Evolutionary conservation across 805 yeast genomes (phyloP).

Genomic region (Kluyveromyces starmeri): DNA sequence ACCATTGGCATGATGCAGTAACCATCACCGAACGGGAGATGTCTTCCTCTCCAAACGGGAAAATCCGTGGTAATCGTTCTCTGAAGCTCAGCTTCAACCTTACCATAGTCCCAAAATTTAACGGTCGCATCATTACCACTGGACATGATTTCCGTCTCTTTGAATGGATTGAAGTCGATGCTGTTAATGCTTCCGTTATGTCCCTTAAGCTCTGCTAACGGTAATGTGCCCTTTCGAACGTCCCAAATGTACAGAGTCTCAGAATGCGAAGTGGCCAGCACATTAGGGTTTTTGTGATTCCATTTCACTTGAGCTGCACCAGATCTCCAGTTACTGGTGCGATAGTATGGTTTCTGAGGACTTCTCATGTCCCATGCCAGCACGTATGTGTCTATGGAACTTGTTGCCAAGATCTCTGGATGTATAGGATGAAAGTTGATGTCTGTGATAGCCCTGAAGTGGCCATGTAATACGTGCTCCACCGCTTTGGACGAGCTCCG

Average conservation of each 20-base stretch:
- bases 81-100: conserved; percentile 36
- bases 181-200: conserved; percentile 88
- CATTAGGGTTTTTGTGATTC: conserved; percentile 67
- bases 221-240: conserved; percentile 68
- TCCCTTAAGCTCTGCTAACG: conserved; percentile 58
- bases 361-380: conserved; percentile 86
- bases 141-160: conserved; percentile 55
- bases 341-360: conserved; percentile 61
- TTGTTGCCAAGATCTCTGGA: conserved; percentile 84
- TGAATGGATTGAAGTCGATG: conserved; percentile 64
- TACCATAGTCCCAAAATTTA: conserved; percentile 67
- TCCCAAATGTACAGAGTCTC: conserved; percentile 83
- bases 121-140: conserved; percentile 83
- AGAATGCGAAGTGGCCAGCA: conserved; percentile 83
- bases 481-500: conserved; percentile 64
- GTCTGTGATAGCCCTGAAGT: conserved; percentile 89
- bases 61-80: conserved; percentile 61
- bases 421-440: conserved; percentile 83
- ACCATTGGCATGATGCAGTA: conserved; percentile 86
- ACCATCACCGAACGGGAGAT: conserved; percentile 80
- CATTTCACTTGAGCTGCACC: conserved; percentile 94
- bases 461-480: conserved; percentile 81
- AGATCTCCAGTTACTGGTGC: conserved; percentile 92
- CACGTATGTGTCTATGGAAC: conserved; percentile 84
- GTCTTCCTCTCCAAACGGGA: conserved; percentile 85